Base-by-base conservation (phyloP, 1,284 basidiomycete species). In the Pyrrhoderma noxium region DNA sequence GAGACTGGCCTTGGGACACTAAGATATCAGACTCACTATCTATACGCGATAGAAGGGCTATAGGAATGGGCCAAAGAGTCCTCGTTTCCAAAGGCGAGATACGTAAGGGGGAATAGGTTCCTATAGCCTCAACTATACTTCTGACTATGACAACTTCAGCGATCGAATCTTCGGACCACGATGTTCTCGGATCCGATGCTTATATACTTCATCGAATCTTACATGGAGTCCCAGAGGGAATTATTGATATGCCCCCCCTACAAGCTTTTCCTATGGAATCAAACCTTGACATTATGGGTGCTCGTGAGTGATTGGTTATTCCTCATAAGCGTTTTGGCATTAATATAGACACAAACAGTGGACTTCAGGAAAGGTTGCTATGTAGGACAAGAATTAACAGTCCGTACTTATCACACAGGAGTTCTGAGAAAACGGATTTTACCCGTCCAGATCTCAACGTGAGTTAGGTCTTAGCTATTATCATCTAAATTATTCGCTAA, bases 281-380 rank as follows among this genome's bases (percentile, higher is more conserved):
- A 19, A 93, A 93, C 65, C 70, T 98, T 59, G 95, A 99, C 65
- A 72, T 89, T 47, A 96, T 96, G 85, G 88, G 91, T 53, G 95
- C 83, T 62, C 70, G 92, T 94, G 61, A 71, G 86, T 71, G 23
- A 22, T 45, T 40, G 38, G 45, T 22, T 43, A 11, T 45, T 36
- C 25, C 25, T 56, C 16, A 40, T 40, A n/a, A 7, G 52, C 45
- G 34, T 47, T 51, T 48, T 36, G 11, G n/a, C 49, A 44, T 23
- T 47, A 56, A 57, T 42, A 36, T 8, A 22, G 45, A 52, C 23
- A 53, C 60, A n/a, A n/a, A n/a, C n/a, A 94, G 93, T 99, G 60
- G 93, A 98, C 67, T 97, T 97, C 65, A 76, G 89, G 45, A 99
- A 99, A 69, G 96, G 96, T 4, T 99, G 96, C 66, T 99, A 98